Base-by-base conservation (phyloP, 179 eudicot genomes). In the Spinacia oleracea region DNA sequence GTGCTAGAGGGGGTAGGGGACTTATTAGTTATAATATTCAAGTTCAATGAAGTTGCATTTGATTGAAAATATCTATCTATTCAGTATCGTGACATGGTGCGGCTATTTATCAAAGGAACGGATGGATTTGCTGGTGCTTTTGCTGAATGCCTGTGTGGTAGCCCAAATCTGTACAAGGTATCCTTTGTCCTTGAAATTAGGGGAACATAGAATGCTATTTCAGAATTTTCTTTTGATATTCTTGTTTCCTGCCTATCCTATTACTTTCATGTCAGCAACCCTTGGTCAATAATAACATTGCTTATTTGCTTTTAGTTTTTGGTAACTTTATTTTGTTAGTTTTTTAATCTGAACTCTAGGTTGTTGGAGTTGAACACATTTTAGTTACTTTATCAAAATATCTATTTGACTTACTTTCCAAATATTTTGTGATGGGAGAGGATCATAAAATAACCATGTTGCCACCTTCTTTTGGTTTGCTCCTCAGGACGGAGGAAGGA, bases 141-240 rank as follows among this genome's bases (percentile, higher is more conserved):
- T 89, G 99, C 97, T 58, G 99, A 96, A 86, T 93, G 97, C 85
- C 90, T 96, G 45, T 96, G 99, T 75, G 99, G 99, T 67, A 96
- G 98, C 87, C 98, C 99, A 25, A 90, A 89, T 81, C 85, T 93
- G 69, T 96, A 96, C 81, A 90, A 89, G 97, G 98, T 91, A 88
- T 43, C 68, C 77, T 42, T 67, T 74, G 70, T 69, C 40, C 59
- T 72, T 76, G 14, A 45, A 31, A 27, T 50, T 68, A 12, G 76
- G 23, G 21, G 62, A 2, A 40, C 34, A 32, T 72, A 15, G 25
- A 27, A 38, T 14, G n/a, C 31, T 38, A 5, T 25, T 51, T 66
- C 27, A 0, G 25, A 66, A 51, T 51, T 11, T 5, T 1, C 38
- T 23, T 78, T 25, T n/a, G 16, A 42, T 43, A 9, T 40, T 42